These are phyloP conservation scores for Thraustochytrium sp. DNA, from an alignment of 352 stramenopile genomes.

Conservation along the genomic window DNA sequence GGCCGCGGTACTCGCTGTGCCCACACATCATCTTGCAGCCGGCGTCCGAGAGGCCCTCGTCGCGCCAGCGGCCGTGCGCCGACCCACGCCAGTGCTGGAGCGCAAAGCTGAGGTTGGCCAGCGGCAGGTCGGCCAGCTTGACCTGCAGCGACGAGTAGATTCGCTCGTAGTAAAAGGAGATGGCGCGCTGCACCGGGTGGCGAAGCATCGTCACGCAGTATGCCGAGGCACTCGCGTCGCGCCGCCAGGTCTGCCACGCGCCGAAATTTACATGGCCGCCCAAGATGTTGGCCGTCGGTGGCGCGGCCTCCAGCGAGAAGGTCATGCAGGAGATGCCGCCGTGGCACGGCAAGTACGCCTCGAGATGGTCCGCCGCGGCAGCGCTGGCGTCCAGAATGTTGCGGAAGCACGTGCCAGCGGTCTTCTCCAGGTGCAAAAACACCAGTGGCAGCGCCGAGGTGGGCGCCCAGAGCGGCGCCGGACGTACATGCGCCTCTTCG, in stretches of 20 bases:
- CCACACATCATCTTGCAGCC: conserved; percentile 11
- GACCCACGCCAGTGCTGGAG: background rate
- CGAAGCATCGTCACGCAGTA: background rate
- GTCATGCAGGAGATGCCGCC: background rate
- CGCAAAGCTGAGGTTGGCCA: background rate
- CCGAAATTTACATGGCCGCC: background rate
- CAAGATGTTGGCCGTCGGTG: background rate
- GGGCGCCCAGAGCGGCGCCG: background rate
- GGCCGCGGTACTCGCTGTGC: background rate
- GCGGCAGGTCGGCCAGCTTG: background rate
- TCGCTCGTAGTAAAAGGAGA: conserved; percentile 8
- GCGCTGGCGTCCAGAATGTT: background rate
- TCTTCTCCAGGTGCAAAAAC: background rate
- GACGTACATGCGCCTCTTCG: background rate
- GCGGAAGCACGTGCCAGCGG: background rate
- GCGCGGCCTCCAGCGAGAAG: background rate
- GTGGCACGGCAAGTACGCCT: background rate
- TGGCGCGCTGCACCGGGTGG: background rate
- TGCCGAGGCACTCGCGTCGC: background rate
- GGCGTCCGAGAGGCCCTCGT: background rate
- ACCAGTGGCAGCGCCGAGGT: background rate
- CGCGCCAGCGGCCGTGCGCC: background rate
- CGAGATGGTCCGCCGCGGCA: background rate
- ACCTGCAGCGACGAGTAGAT: background rate
- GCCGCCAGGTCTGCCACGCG: background rate